Base-by-base conservation (phyloP, 805 yeast species). In the Candida nitratophila region DNA sequence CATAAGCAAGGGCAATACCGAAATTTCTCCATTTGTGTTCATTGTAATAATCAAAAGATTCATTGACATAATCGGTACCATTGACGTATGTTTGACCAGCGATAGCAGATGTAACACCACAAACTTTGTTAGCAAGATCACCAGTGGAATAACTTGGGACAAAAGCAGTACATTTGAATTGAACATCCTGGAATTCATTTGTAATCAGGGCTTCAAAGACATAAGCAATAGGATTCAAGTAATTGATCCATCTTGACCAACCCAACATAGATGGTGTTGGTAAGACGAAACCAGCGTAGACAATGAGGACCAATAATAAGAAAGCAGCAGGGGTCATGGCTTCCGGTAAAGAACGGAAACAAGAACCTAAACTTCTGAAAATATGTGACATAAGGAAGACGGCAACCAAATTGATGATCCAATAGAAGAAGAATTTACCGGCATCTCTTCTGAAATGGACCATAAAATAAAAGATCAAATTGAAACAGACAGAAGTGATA, bases 11-110 rank as follows among this genome's bases (percentile, higher is more conserved):
- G 26, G 70, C 57, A 50, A 84, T 81, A 55, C 88, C 95, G 48
- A 79, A 71, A 58, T 86, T 82, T 64, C 93, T 76, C 95, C 95
- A 86, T 38, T 74, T 73, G 59, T 86, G 84, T n/a, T 60, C 48
- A 54, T 71, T 71, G 38, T 55, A 60, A 66, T 80, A 86, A 30
- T 56, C 53, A 59, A 57, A 85, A n/a, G 79, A 58, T 10, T 51
- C 56, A 10, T 50, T 50, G 42, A 85, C 45, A 55, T 80, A 84
- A 34, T 59, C 58, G 50, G 77, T 78, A 51, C 91, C 89, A 17
- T 55, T 53, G 31, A 85, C 84, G 36, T 46, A 50, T 10, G 57
- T 47, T 24, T 61, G 52, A 26, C 90, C 89, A 1, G 78, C 61
- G 3, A 52, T 52, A 14, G 88, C 65, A 32, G 90, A 89, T 29